Conservation (phyloP, 768 basidiomycete genomes). For the Termitomyces sp. region DNA sequence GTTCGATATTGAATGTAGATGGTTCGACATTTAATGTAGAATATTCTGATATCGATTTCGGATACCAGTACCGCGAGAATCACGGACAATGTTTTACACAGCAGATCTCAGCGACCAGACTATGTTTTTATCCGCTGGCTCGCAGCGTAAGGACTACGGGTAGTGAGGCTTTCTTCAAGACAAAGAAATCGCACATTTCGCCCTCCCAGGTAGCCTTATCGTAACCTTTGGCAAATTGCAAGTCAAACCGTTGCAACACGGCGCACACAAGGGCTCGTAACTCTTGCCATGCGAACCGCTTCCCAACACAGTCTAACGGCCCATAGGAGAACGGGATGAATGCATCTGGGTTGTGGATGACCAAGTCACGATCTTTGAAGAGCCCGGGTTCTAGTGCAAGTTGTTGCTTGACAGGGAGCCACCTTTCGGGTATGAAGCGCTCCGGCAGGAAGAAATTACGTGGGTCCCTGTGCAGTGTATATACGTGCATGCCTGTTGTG, state of each 20-base stretch:
- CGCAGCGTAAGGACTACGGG: conserved; percentile 16
- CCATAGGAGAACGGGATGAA: conserved; percentile 38
- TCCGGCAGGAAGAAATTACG: conserved; percentile 34
- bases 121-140: background rate
- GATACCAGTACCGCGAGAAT: background rate
- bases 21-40: background rate
- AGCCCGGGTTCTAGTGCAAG: conserved; percentile 15
- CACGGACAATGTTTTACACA: too few species aligned
- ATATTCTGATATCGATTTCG: background rate
- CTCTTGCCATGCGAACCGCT: conserved; percentile 28
- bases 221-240: conserved; percentile 23
- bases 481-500: conserved; percentile 28
- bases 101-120: too few species aligned
- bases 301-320: conserved; percentile 47
- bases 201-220: conserved; percentile 22
- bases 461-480: conserved; percentile 30
- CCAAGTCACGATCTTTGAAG: conserved; percentile 8
- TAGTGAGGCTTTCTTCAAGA: conserved; percentile 25
- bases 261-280: conserved; percentile 25
- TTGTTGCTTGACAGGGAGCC: conserved; percentile 22
- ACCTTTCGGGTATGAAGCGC: conserved; percentile 33
- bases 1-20: background rate
- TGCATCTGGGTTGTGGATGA: conserved; percentile 22
- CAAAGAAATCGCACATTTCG: conserved; percentile 25
- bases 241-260: conserved; percentile 25